Evolutionary conservation across 2,329 filamentous ascomycete genomes (phyloP), one percentile per base, ranked within the genome.

Genomic region (Penicillium sp.): DNA sequence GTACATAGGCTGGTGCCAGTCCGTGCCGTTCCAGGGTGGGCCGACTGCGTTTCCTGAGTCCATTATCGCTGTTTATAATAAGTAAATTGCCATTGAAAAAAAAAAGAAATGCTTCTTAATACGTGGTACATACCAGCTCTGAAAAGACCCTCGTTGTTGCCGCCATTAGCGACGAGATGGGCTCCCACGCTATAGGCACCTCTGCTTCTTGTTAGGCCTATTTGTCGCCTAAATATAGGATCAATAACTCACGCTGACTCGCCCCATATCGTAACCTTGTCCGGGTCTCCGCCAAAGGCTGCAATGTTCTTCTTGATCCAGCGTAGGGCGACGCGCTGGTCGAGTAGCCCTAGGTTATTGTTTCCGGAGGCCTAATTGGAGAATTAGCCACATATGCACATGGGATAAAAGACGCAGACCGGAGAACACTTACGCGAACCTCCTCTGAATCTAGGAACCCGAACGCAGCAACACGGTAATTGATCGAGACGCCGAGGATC

Each of bases 291-390:
- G 0, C 75, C 75, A 54, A 78, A 77, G 0, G 71, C 69, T 21
- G 66, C 44, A 45, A 77, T 77, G 57, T 77, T 73, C 47, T 72
- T 60, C 63, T 75, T 74, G 13, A 78, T 71, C 76, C 76, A 78
- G 9, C 67, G 71, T 65, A 78, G 71, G 30, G 74, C 75, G 29
- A 71, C 67, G 2, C 75, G 70, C 58, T 78, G 76, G 38, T 78
- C 75, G 9, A 70, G 70, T 13, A 74, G 65, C 3, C 68, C 72
- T 19, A 72, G 62, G 21, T 73, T 74, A 15, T 69, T 74, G 38
- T 71, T 68, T 8, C 71, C 71, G 7, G 71, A 69, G 1, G 66
- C 67, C 72, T 74, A 29, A 9, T 15, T 13, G 1, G 21, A n/a
- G 21, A 52, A 26, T 57, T 23, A 58, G 46, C 29, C 56, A 31